Percentiles rank a stretch among this genome's conserved stretches.
Evolutionary conservation across 306 rosid species (phyloP).

Genomic region (Malus orientalis): DNA sequence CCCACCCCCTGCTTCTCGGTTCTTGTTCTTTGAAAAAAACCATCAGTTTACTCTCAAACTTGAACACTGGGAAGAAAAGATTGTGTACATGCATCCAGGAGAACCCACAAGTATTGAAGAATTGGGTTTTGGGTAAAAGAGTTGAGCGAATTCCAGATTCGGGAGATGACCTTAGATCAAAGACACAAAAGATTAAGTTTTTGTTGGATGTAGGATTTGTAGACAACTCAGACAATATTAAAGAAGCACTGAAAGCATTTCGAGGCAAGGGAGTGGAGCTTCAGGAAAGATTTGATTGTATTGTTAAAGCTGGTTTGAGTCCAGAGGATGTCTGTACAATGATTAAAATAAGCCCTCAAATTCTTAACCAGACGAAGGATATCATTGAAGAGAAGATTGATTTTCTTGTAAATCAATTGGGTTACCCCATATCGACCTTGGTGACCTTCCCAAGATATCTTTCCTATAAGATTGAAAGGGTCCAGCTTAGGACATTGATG

Average conservation of each 20-base stretch:
- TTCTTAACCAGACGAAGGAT: constrained; percentile 54
- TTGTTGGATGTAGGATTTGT: constrained; percentile 51
- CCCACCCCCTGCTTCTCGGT: constrained; percentile 48
- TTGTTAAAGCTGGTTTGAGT: constrained; percentile 63
- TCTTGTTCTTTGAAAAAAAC: constrained; percentile 46
- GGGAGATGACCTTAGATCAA: constrained; percentile 16
- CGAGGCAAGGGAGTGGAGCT: constrained; percentile 75
- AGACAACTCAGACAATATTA: constrained; percentile 40
- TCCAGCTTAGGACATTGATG: constrained; percentile 56
- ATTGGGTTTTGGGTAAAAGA: constrained; percentile 49
- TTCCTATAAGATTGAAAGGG: constrained; percentile 31
- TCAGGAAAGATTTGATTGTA: constrained; percentile 65
- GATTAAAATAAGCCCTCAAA: constrained; percentile 49
- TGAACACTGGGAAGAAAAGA: constrained; percentile 61
- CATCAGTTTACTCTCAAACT: constrained; percentile 32
- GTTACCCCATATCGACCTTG: constrained; percentile 54
- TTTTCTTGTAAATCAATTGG: constrained; percentile 41
- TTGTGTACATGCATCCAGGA: constrained; percentile 37
- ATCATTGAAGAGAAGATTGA: constrained; percentile 45
- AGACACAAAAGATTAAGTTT: constrained; percentile 39
- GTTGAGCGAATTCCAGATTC: constrained; percentile 28
- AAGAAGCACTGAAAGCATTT: constrained; percentile 32
- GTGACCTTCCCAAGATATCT: constrained; percentile 49
- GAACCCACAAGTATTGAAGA: constrained; percentile 52
- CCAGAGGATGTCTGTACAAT: constrained; percentile 38